These are phyloP conservation scores for Letharia columbiana DNA, from an alignment of 495 filamentous ascomycete species.

Conservation along the genomic window DNA sequence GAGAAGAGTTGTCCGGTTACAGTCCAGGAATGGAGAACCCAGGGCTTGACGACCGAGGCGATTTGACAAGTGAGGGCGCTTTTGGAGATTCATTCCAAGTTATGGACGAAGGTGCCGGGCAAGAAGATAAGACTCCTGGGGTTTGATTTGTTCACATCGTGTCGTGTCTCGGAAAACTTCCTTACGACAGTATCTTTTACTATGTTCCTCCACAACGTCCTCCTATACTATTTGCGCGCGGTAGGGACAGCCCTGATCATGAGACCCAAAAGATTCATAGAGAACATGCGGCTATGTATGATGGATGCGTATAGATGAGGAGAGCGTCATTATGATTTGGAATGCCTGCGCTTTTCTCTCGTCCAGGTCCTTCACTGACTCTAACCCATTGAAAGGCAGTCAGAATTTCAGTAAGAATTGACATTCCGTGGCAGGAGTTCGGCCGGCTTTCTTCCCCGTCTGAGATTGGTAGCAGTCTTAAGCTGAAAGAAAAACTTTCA, in stretches of 20 bases:
- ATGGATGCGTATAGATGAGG: not conserved
- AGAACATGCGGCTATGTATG: not conserved
- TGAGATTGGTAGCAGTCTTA: not conserved
- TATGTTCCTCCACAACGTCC: not conserved
- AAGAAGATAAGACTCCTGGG: conserved; percentile 1
- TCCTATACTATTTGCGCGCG: not conserved
- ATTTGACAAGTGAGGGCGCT: conserved; percentile 48
- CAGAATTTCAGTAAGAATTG: not conserved
- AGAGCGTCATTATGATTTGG: not conserved
- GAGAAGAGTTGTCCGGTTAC: conserved; percentile 54
- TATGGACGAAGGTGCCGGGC: conserved; percentile 34
- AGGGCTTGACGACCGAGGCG: conserved; percentile 34
- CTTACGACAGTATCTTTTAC: not conserved
- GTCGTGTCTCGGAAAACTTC: not conserved
- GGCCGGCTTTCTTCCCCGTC: not conserved
- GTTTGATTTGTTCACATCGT: not conserved
- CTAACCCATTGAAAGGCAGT: not conserved
- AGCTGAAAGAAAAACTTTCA: not conserved
- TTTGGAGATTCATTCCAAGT: conserved; percentile 57
- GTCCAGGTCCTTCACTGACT: not conserved
- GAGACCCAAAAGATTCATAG: not conserved
- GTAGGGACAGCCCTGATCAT: not conserved
- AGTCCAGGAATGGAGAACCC: conserved; percentile 44
- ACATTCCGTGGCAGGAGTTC: not conserved
- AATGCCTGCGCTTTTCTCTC: not conserved